Evolutionary conservation across 2,329 filamentous ascomycete genomes (phyloP), one percentile per base, ranked within the genome.

Genomic region (Botrytis deweyae): DNA sequence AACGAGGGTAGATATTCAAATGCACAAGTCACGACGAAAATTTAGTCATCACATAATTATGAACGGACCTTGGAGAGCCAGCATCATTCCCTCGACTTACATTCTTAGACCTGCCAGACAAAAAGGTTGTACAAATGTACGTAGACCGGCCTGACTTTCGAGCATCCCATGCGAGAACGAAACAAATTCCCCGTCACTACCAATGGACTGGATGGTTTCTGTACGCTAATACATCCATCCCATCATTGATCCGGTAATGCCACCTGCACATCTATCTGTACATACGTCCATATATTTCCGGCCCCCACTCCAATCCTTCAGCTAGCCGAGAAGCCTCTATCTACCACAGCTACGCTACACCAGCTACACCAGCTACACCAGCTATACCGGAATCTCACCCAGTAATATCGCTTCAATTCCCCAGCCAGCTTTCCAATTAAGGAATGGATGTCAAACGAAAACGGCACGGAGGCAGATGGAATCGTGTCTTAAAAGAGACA

Each of bases 381-480:
- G 52, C 52, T 55, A 16, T 29, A 55, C 52, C 52, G 52, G 52
- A 16, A 55, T 55, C 36, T 42, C 25, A 40, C 12, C 62, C 40
- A 25, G 38, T 64, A n/a, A 25, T 64, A 52, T 42, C 62, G 18
- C 25, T 42, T 2, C 16, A 55, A 55, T 18, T 29, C n/a, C n/a
- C 25, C 33, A 52, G 64, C 46, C 44, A 66, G 29, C 20, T 38
- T 10, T 25, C 44, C 64, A 52, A 38, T 49, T 40, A 29, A 67
- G 64, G 46, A 52, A n/a, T 25, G 25, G 64, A 46, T 67, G 33
- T 67, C 64, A 20, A 40, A 40, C 33, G n/a, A 67, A 55, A 67
- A 67, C 46, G 64, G 22, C 46, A 67, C 46, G 64, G 33, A 52
- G 38, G 46, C 36, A 46, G 64, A 55, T 55, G 16, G 49, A 36